Evolutionary conservation across 2,329 filamentous ascomycete species (phyloP), one percentile per base, ranked within the genome.

Genomic region (Akanthomyces lecanii): DNA sequence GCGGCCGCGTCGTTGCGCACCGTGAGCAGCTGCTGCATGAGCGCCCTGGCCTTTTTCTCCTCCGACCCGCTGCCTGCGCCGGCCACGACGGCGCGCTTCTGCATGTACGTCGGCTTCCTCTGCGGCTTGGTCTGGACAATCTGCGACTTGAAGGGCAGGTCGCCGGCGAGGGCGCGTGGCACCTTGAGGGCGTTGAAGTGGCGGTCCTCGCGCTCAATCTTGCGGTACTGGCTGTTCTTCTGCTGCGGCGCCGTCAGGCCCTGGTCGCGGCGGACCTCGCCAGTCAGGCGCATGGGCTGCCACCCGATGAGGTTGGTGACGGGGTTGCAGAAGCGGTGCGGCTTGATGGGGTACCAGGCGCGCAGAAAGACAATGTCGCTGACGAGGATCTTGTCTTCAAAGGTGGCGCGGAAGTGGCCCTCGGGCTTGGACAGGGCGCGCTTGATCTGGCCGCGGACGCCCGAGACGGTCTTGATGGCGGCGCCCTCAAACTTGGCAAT

Each of bases 401-500:
- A 99, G 0, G 95, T 98, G 28, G 95, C 95, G 71, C 96, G 88
- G 85, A 96, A 98, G 77, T 94, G 89, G 55, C 95, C 95, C 68
- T 99, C 95, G 1, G 95, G 94, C 71, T 97, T 96, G 74, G 87
- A 89, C 0, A 99, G 83, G 0, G 95, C 94, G 65, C 92, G 89
- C 81, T 99, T 99, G 84, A 99, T 97, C 77, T 99, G 95, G 65
- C 95, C 95, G 48, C 95, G 86, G 65, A 99, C 88, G 59, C 96
- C 96, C 1, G 93, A 97, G 28, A 99, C 96, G 0, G 96, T 99
- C 73, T 93, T 92, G 78, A 99, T 94, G 62, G 91, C 88, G 11
- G 95, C 95, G 63, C 95, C 95, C 79, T 99, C 95, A 72, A 99
- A 99, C 74, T 98, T 99, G 71, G 95, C 94, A 67, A 99, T 95